phyloP scores from a whole-genome alignment of 352 stramenopile genomes.

The Pythium volutum region DNA sequence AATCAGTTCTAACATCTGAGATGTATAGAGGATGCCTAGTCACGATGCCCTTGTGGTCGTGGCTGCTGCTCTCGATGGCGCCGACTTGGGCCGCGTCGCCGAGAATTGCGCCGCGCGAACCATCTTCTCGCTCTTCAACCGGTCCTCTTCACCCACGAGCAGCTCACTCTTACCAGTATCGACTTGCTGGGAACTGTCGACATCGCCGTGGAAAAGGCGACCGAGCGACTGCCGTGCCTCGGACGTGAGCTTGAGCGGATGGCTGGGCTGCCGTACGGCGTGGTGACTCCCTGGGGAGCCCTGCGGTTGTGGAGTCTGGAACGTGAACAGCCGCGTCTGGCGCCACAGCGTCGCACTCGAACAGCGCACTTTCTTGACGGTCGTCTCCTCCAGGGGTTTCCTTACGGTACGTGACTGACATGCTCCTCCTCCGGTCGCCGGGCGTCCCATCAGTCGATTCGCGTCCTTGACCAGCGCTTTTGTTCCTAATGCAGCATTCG shows the following conservation, averaged over 20 bases:
- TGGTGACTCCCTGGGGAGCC: neutral
- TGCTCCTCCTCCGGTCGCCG: slow-evolving; percentile 1
- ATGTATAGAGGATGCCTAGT: too few relatives aligned
- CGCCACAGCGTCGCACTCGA: slow-evolving; percentile 46
- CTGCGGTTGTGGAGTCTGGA: slow-evolving; percentile 17
- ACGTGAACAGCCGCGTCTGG: slow-evolving; percentile 42
- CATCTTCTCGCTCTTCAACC: neutral
- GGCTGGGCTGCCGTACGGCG: neutral
- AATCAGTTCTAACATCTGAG: neutral
- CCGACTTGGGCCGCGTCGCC: slow-evolving; percentile 19
- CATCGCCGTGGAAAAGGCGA: slow-evolving; percentile 22
- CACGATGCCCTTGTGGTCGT: slow-evolving; percentile 7
- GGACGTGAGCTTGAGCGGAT: slow-evolving; percentile 15
- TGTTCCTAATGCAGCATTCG: neutral
- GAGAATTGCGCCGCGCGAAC: slow-evolving; percentile 17
- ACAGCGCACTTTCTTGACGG: slow-evolving; percentile 27
- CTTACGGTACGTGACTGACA: neutral
- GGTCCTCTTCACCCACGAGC: too few relatives aligned
- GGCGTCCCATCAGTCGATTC: neutral
- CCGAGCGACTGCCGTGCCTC: slow-evolving; percentile 17
- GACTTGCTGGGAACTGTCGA: neutral
- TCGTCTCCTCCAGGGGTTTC: neutral
- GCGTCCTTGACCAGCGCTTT: neutral
- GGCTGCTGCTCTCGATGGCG: slow-evolving; percentile 4
- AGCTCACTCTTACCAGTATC: neutral